phyloP scores from a whole-genome alignment of 108 stramenopile genomes.

The Cyclotella choctawhatcheeana region DNA sequence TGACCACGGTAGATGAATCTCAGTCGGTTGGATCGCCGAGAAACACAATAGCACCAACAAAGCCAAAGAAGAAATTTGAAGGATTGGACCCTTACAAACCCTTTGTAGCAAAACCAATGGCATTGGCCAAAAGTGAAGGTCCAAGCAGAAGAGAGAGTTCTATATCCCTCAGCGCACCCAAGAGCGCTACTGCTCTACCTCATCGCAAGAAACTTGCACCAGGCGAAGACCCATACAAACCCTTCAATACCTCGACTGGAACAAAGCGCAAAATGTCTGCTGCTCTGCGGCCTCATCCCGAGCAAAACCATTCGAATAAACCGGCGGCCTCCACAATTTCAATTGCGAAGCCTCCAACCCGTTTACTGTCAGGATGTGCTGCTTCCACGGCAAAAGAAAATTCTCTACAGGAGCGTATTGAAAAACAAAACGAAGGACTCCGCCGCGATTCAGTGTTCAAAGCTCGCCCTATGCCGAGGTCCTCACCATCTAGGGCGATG shows the following conservation, averaged over 20 bases:
- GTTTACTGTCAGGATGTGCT: slow-evolving; percentile 38
- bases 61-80: slow-evolving; percentile 17
- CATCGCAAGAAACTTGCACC: slow-evolving; percentile 12
- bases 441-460: slow-evolving; percentile 36
- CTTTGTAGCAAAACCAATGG: slow-evolving; percentile 38
- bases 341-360: slow-evolving; percentile 38
- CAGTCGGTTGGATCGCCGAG: background rate
- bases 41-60: background rate
- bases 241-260: slow-evolving; percentile 22
- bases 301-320: slow-evolving; percentile 30
- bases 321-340: slow-evolving; percentile 21
- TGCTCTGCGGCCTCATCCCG: slow-evolving; percentile 23
- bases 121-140: slow-evolving; percentile 24
- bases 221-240: slow-evolving; percentile 17
- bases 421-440: slow-evolving; percentile 34
- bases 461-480: slow-evolving; percentile 44
- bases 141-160: background rate
- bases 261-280: slow-evolving; percentile 33
- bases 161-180: background rate
- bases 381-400: slow-evolving; percentile 44
- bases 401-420: slow-evolving; percentile 16
- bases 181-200: background rate
- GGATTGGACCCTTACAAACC: slow-evolving; percentile 29
- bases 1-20: slow-evolving; percentile 20
- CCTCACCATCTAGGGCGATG: background rate